phyloP scores from a whole-genome alignment of 1,139 yeast species.

The Blastobotrys malaysiensis region DNA sequence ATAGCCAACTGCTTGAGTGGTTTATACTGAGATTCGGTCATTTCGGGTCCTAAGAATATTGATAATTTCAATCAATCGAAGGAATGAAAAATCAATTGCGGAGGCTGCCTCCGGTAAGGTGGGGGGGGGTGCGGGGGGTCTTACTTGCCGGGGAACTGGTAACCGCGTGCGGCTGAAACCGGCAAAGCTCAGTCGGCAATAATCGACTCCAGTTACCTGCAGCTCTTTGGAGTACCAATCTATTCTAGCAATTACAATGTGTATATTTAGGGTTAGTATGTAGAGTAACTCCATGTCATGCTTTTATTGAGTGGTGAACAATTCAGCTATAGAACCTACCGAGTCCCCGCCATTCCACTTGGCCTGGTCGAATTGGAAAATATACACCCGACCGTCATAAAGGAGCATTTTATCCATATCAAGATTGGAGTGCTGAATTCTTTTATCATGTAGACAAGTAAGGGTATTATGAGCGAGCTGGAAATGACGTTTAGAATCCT shows the following conservation, averaged over 20 bases:
- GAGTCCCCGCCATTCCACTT: not conserved
- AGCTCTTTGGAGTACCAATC: too few relatives aligned
- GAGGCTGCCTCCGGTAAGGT: not conserved
- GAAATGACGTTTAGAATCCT: not conserved
- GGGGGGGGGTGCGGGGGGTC: not conserved
- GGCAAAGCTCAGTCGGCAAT: too few relatives aligned
- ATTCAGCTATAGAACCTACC: not conserved
- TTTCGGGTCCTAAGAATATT: not conserved
- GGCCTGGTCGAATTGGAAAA: constrained; percentile 2
- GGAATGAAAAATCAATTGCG: not conserved
- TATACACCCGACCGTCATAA: not conserved
- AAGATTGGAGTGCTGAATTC: constrained; percentile 3
- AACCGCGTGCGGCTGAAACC: not conserved
- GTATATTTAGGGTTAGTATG: too few relatives aligned
- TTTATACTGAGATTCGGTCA: not conserved
- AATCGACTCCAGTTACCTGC: too few relatives aligned
- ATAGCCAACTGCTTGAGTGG: constrained; percentile 26
- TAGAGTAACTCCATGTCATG: too few relatives aligned
- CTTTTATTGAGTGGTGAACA: too few relatives aligned
- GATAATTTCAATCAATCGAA: not conserved
- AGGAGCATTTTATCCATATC: constrained; percentile 2
- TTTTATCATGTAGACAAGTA: not conserved
- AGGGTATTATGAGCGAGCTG: constrained; percentile 2
- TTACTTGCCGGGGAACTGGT: not conserved
- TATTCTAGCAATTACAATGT: too few relatives aligned